Evolutionary conservation across 345 rosid species (phyloP), one percentile per base, ranked within the genome.

Genomic region (Cardamine resedifolia): DNA sequence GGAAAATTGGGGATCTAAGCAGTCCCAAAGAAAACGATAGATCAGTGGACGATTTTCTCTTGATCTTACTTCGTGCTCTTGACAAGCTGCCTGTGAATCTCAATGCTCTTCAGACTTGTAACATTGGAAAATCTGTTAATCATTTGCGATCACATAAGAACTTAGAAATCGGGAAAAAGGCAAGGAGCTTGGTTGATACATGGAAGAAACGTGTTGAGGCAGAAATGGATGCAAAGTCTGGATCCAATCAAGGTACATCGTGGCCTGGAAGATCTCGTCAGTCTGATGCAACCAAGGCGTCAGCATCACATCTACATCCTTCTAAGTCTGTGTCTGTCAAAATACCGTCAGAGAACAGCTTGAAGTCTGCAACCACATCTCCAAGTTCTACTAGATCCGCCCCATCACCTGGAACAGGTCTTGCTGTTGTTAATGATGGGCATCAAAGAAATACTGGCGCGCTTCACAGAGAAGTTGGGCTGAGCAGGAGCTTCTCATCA

Each of bases 131-230:
- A 79, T 90, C 97, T 12, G 99, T 95, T 73, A 95, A 95, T 81
- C 88, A 88, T 81, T 59, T 95, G 65, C 90, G 99, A 7, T 58
- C 87, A 8, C 97, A 88, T 74, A 91, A 88, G 75, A 90, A 88
- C 59, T 71, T 79, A 36, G 98, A 95, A 61, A 90, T 95, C 74
- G 96, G 88, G 80, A 95, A 84, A 83, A 95, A 95, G 71, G 96
- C 97, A 23, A 87, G 96, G 78, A 83, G 91, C 71, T 82, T 95
- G 58, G 99, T 95, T 64, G 99, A 95, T 73, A 91, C 92, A 6
- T 95, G 99, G 99, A 95, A 95, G 86, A 95, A 86, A 78, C 88
- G 96, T 8, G 99, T 95, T 20, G 99, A 95, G 81, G 94, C 90
- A 68, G 99, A 95, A 76, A 90, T 91, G 97, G 96, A 95, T 84